Percentiles rank a stretch among this genome's conserved stretches.
These are phyloP conservation scores for Paspalum notatum DNA, from an alignment of 176 grass and related monocot species.

Conservation along the genomic window DNA sequence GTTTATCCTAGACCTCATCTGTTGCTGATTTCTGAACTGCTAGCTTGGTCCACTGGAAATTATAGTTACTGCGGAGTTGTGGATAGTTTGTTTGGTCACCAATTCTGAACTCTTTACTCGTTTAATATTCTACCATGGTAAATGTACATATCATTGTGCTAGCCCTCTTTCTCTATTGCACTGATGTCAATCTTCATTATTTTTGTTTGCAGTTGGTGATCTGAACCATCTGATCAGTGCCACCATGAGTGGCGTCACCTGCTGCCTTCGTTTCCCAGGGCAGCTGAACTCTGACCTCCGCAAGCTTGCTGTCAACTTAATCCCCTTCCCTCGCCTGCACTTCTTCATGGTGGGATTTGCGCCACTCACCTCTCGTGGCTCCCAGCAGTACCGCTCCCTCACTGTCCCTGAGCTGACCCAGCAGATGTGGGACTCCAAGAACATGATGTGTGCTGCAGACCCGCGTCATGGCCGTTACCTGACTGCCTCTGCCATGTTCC, in stretches of 20 bases:
- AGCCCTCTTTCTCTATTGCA: neutral
- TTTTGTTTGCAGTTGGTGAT: conserved; percentile 64
- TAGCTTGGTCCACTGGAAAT: neutral
- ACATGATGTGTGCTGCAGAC: conserved; percentile 86
- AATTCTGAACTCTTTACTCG: neutral
- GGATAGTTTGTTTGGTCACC: neutral
- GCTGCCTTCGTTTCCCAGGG: conserved; percentile 82
- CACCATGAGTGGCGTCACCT: conserved; percentile 81
- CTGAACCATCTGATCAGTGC: conserved; percentile 79
- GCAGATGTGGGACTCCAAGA: conserved; percentile 85
- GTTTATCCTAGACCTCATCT: neutral
- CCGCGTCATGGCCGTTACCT: conserved; percentile 74
- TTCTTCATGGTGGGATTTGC: conserved; percentile 90
- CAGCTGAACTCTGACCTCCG: conserved; percentile 83
- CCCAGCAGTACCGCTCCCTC: conserved; percentile 76
- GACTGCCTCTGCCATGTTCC: conserved; percentile 78
- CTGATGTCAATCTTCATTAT: conserved; percentile 18
- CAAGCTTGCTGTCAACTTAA: conserved; percentile 78
- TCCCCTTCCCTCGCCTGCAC: conserved; percentile 83
- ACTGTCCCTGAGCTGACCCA: conserved; percentile 76
- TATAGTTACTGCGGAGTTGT: neutral
- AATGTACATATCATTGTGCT: neutral
- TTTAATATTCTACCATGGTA: neutral
- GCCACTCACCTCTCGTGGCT: conserved; percentile 72
- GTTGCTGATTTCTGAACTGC: neutral